Evolutionary conservation across 345 rosid species (phyloP).

Genomic region (Salix caprea): DNA sequence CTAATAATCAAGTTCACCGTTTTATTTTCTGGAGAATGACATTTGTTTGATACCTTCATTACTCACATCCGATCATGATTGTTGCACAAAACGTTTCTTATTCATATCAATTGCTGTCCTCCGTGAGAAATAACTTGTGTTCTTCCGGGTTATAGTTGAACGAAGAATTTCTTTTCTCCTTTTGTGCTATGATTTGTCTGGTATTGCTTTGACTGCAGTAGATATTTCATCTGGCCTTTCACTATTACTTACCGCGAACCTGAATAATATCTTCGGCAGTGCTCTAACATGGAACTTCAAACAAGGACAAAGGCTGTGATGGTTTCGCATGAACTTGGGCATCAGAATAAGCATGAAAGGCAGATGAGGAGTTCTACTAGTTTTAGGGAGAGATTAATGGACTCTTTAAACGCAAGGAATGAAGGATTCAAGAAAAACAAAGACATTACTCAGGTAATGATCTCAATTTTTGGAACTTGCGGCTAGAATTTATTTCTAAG

Average conservation of each 20-base stretch:
- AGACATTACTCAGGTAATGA: constrained; percentile 24
- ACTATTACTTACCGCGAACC: background rate
- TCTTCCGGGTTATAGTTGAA: background rate
- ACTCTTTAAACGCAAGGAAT: background rate
- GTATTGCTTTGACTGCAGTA: background rate
- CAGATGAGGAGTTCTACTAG: constrained; percentile 8
- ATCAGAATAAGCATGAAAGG: constrained; percentile 19
- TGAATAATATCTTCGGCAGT: constrained; percentile 20
- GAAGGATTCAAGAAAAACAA: background rate
- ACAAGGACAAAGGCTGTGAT: constrained; percentile 20
- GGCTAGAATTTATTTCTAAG: too few relatives aligned
- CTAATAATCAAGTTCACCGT: background rate
- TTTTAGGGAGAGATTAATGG: background rate
- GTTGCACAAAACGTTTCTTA: background rate
- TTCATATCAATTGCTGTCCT: background rate
- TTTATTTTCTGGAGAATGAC: background rate
- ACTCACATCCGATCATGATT: background rate
- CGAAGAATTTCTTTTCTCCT: too few relatives aligned
- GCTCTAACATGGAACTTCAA: constrained; percentile 31
- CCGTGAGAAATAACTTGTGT: background rate
- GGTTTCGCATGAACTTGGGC: constrained; percentile 19
- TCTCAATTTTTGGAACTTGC: too few relatives aligned
- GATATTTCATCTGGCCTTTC: background rate
- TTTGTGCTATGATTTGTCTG: background rate
- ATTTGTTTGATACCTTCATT: background rate